Percentiles rank a stretch among this genome's conserved stretches.
Evolutionary conservation across 345 rosid species (phyloP).

Genomic region (Eucalyptus microcorys): DNA sequence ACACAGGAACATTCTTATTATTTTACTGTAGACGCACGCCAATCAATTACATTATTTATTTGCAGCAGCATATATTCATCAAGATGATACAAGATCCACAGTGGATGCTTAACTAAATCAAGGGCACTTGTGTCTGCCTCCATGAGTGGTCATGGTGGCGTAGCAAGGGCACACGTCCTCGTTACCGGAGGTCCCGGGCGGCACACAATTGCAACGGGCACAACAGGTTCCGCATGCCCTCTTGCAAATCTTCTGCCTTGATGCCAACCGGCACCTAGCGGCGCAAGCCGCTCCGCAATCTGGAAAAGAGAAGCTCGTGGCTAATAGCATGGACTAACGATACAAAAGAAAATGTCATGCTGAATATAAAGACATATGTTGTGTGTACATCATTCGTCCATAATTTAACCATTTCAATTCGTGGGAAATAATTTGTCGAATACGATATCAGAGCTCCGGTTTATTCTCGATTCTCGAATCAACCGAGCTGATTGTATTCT

Average conservation of each 20-base stretch:
- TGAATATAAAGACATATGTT: not conserved
- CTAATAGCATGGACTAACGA: not conserved
- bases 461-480: not conserved
- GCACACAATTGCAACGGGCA: conserved; percentile 64
- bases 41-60: not conserved
- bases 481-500: no score
- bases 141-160: conserved; percentile 59
- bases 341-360: not conserved
- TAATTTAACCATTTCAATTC: not conserved
- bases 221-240: conserved; percentile 79
- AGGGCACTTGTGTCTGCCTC: conserved; percentile 76
- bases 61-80: not conserved
- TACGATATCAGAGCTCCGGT: not conserved
- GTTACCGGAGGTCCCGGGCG: conserved; percentile 68
- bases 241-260: conserved; percentile 47
- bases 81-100: not conserved
- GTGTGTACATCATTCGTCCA: not conserved
- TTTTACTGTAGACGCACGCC: not conserved
- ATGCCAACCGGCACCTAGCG: conserved; percentile 48
- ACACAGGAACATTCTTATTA: not conserved
- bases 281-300: conserved; percentile 54
- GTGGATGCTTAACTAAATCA: not conserved
- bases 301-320: not conserved
- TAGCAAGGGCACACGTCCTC: conserved; percentile 56
- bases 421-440: not conserved